phyloP scores from a whole-genome alignment of 2,329 filamentous ascomycete species.

The Incumbomyces delicatus region DNA sequence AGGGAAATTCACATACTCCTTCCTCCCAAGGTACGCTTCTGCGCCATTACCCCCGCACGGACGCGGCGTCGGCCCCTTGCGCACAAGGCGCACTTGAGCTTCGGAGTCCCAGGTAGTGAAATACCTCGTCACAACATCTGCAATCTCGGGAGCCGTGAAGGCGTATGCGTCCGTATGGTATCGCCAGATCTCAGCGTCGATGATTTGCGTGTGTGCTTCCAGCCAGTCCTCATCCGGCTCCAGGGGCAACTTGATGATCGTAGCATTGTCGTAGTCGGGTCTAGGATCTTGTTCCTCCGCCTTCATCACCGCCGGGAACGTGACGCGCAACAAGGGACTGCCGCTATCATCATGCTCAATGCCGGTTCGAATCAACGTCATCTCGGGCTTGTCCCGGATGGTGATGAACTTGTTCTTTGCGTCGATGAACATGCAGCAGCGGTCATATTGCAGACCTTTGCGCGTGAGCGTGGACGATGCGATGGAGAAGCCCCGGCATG shows the following conservation, averaged over 20 bases:
- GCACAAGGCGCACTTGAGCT: constrained; percentile 48
- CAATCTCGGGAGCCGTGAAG: constrained; percentile 41
- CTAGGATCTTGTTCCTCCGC: not conserved
- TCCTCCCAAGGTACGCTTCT: constrained; percentile 43
- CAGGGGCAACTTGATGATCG: constrained; percentile 44
- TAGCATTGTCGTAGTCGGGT: constrained; percentile 22
- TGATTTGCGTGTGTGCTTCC: constrained; percentile 39
- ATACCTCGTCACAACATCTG: constrained; percentile 45
- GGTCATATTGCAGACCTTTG: constrained; percentile 52
- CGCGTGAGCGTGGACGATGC: constrained; percentile 42
- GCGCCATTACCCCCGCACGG: constrained; percentile 48
- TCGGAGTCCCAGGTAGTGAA: constrained; percentile 28
- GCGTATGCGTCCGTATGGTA: constrained; percentile 47
- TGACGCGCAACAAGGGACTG: constrained; percentile 35
- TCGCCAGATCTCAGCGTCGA: constrained; percentile 49
- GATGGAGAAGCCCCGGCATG: constrained; percentile 52
- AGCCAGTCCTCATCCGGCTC: constrained; percentile 48
- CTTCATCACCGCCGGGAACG: constrained; percentile 28
- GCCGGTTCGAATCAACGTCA: constrained; percentile 53
- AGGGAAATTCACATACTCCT: constrained; percentile 47
- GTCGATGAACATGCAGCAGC: constrained; percentile 58
- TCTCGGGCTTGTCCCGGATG: constrained; percentile 50
- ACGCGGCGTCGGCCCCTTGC: constrained; percentile 51
- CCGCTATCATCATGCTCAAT: constrained; percentile 34
- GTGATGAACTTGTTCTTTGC: constrained; percentile 46